These are phyloP conservation scores for Talaromyces sp. DNA, from an alignment of 2,329 filamentous ascomycete genomes.

Conservation along the genomic window DNA sequence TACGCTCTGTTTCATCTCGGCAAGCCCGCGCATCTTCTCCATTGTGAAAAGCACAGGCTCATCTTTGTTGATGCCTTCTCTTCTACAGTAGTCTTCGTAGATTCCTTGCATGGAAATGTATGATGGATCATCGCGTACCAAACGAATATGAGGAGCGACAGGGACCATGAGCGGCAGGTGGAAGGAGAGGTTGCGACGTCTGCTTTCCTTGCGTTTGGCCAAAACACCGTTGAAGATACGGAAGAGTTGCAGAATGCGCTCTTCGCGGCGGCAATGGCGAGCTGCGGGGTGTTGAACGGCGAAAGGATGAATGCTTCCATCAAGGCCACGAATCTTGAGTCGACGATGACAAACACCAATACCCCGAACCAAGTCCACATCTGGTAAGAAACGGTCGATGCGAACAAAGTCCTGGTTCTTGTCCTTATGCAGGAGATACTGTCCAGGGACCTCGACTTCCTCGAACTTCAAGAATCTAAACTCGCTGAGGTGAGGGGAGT, in stretches of 20 bases:
- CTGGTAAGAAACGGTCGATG: constrained; percentile 93
- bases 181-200: constrained; percentile 91
- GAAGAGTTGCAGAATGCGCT: constrained; percentile 94
- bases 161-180: constrained; percentile 95
- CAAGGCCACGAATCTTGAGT: constrained; percentile 93
- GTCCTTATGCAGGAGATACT: constrained; percentile 95
- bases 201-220: constrained; percentile 88
- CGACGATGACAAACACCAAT: constrained; percentile 89
- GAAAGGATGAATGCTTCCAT: constrained; percentile 95
- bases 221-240: constrained; percentile 93
- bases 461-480: constrained; percentile 98
- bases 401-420: constrained; percentile 99
- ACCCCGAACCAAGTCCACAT: constrained; percentile 87
- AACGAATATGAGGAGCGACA: constrained; percentile 86
- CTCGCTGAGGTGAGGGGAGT: constrained; percentile 88
- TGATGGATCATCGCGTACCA: constrained; percentile 92
- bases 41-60: constrained; percentile 93
- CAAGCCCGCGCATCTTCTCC: constrained; percentile 80
- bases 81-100: constrained; percentile 93
- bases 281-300: constrained; percentile 95
- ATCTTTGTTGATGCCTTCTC: constrained; percentile 85
- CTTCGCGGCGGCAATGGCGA: constrained; percentile 86
- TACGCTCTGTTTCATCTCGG: constrained; percentile 63
- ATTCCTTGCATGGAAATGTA: constrained; percentile 93
- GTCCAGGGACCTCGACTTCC: constrained; percentile 94